Base-by-base conservation (phyloP, 345 rosid genomes). In the Citrus sinensis region DNA sequence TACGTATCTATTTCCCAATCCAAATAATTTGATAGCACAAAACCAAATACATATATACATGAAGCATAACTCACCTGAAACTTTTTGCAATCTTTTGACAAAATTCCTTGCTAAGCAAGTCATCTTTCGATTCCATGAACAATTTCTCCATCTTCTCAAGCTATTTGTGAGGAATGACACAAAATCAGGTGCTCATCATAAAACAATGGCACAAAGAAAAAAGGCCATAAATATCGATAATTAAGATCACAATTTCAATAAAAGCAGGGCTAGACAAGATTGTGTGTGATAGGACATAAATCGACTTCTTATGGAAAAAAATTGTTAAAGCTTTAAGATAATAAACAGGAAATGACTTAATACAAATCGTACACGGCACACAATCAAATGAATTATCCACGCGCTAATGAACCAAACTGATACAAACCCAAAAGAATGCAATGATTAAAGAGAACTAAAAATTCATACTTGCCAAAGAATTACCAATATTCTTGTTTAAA, bases 61-160 rank as follows among this genome's bases (percentile, higher is more conserved):
- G 68, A 60, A 29, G 66, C 14, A 40, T 30, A 55, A 84, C 90
- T 79, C 77, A 89, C 96, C 76, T 92, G 61, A 92, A 90, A 76
- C 87, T 74, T 67, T 85, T 86, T n/a, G 93, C 90, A 79, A 90
- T 34, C 72, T 87, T 88, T 83, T 81, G 84, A 79, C 86, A 86
- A 63, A 86, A 87, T 24, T 83, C 91, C 87, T 79, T 89, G 78
- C 77, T 80, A 76, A 73, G 74, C 39, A 86, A 62, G 49, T 81
- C 79, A 37, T 78, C 77, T 55, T 74, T 70, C 17, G 89, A 76
- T 78, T 85, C 85, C 65, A 59, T 56, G 1, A 87, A 73, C 73
- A 87, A 80, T 74, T 78, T 87, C 86, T 89, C 96, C 90, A 90
- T 80, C 84, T 86, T 92, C 77, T 86, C 88, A 59, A 85, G 77